Conservation (phyloP, 2,329 filamentous ascomycete species). For the Colletotrichum salicis region DNA sequence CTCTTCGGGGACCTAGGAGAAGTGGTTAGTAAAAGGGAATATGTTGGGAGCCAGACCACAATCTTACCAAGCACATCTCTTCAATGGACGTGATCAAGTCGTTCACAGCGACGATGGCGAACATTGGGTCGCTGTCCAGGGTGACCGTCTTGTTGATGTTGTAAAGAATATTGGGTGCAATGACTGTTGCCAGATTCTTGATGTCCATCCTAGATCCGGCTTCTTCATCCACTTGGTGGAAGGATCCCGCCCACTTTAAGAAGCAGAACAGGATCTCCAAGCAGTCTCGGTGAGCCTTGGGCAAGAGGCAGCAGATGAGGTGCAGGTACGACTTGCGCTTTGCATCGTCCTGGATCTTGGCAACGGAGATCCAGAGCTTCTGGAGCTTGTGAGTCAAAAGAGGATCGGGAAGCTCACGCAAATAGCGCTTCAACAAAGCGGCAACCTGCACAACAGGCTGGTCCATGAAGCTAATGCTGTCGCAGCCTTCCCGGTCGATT, state of each 20-base stretch:
- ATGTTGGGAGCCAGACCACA: background rate
- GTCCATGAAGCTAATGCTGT: slow-evolving; percentile 84
- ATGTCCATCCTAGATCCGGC: slow-evolving; percentile 99
- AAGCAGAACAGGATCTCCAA: slow-evolving; percentile 96
- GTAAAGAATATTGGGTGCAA: slow-evolving; percentile 93
- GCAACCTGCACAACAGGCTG: slow-evolving; percentile 95
- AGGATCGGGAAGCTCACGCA: slow-evolving; percentile 93
- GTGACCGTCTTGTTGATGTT: slow-evolving; percentile 72
- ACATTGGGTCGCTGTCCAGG: slow-evolving; percentile 88
- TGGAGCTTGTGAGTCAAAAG: slow-evolving; percentile 96
- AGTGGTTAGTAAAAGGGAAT: slow-evolving; percentile 33
- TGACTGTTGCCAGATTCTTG: slow-evolving; percentile 96
- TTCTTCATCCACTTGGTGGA: slow-evolving; percentile 97
- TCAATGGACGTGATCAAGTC: slow-evolving; percentile 93
- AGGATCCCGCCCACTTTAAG: slow-evolving; percentile 96
- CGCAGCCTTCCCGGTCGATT: slow-evolving; percentile 87
- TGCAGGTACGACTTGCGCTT: slow-evolving; percentile 88
- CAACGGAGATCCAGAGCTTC: slow-evolving; percentile 86
- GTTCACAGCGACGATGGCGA: slow-evolving; percentile 92
- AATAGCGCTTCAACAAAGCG: slow-evolving; percentile 92
- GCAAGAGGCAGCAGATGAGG: slow-evolving; percentile 89
- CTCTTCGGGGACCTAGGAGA: slow-evolving; percentile 85
- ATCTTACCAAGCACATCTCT: slow-evolving; percentile 91
- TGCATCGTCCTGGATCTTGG: slow-evolving; percentile 85
- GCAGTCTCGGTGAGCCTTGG: slow-evolving; percentile 91